Evolutionary conservation across 306 rosid genomes (phyloP).

Genomic region (Rosa rugosa): DNA sequence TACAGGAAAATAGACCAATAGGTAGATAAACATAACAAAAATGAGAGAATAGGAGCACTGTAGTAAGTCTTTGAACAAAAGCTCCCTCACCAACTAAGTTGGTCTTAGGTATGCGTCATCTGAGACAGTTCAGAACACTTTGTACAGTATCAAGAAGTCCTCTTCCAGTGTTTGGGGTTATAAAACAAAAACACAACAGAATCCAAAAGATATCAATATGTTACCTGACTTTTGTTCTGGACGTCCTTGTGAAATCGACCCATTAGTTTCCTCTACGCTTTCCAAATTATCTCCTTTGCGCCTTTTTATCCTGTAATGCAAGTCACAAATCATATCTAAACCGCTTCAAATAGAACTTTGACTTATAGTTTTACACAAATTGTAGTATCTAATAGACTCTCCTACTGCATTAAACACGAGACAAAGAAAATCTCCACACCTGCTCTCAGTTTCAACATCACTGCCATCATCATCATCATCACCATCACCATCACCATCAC

Average conservation of each 20-base stretch:
- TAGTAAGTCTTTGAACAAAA: background rate
- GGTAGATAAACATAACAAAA: background rate
- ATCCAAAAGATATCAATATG: background rate
- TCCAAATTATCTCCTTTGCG: conserved; percentile 1
- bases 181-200: background rate
- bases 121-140: background rate
- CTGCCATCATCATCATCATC: background rate
- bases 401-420: background rate
- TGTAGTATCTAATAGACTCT: background rate
- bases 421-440: background rate
- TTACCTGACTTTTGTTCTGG: background rate
- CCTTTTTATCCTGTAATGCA: conserved; percentile 15
- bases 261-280: background rate
- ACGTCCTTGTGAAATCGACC: background rate
- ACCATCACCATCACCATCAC: no score
- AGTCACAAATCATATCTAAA: background rate
- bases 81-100: background rate
- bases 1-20: background rate
- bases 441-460: conserved; percentile 5
- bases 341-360: background rate
- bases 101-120: background rate
- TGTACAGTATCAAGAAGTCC: background rate
- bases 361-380: background rate
- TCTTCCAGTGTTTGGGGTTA: background rate
- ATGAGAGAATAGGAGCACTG: background rate